A percentile compares a stretch with the other conserved stretches of the same genome.
These are phyloP conservation scores for Saturnispora dispora DNA, from an alignment of 805 yeast genomes.

Conservation along the genomic window DNA sequence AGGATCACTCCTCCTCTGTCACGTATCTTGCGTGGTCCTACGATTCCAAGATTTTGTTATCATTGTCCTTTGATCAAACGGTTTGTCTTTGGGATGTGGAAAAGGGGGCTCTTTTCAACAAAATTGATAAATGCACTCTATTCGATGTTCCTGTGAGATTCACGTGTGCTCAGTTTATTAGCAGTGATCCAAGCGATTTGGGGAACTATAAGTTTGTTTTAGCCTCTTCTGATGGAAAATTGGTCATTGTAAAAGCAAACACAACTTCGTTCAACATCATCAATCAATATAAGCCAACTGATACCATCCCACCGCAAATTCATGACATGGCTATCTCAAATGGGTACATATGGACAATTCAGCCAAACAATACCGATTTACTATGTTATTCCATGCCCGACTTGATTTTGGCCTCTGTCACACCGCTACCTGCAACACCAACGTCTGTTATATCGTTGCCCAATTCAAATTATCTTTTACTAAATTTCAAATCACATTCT, in stretches of 20 bases:
- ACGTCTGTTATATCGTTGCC: conserved; percentile 5
- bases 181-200: conserved; percentile 6
- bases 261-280: neutral
- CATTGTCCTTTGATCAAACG: conserved; percentile 64
- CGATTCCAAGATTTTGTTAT: conserved; percentile 54
- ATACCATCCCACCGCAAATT: conserved; percentile 12
- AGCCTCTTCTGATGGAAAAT: conserved; percentile 14
- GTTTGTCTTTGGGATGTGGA: conserved; percentile 38
- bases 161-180: conserved; percentile 10
- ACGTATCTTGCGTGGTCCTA: conserved; percentile 71
- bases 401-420: conserved; percentile 7
- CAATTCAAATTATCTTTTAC: conserved; percentile 5
- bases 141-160: conserved; percentile 9
- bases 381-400: conserved; percentile 10
- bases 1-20: conserved; percentile 44
- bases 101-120: neutral
- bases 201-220: conserved; percentile 7
- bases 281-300: conserved; percentile 4
- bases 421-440: conserved; percentile 10
- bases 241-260: conserved; percentile 8
- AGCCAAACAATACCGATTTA: conserved; percentile 10
- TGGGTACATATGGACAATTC: conserved; percentile 11
- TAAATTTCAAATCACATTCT: conserved; percentile 12
- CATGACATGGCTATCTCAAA: conserved; percentile 12
- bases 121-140: conserved; percentile 3